Evolutionary conservation across 2,329 filamentous ascomycete species (phyloP).

Genomic region (Cordyceps tenuipes): DNA sequence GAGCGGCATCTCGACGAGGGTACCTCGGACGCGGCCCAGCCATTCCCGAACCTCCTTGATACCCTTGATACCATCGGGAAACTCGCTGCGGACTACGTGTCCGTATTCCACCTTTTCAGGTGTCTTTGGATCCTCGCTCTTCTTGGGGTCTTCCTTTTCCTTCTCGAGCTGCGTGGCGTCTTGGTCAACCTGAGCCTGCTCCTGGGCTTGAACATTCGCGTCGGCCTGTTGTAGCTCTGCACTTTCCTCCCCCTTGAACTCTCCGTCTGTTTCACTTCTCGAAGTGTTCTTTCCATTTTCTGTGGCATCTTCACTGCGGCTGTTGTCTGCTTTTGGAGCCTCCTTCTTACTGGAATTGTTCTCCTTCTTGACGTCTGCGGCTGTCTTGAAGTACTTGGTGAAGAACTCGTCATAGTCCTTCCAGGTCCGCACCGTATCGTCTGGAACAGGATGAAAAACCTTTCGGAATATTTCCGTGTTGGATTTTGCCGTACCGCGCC

Average conservation of each 20-base stretch:
- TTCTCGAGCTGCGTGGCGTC: constrained; percentile 40
- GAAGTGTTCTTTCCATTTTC: not conserved
- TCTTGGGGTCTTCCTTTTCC: constrained; percentile 16
- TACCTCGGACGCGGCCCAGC: constrained; percentile 58
- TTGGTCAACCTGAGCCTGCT: constrained; percentile 32
- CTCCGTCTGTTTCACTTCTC: not conserved
- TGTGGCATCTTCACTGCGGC: not conserved
- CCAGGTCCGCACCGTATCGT: constrained; percentile 61
- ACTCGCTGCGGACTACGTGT: constrained; percentile 76
- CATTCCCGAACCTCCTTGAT: constrained; percentile 65
- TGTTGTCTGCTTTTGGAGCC: not conserved
- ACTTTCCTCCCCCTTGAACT: not conserved
- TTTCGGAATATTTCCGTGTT: constrained; percentile 78
- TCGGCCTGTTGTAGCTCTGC: not conserved
- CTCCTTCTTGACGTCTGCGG: constrained; percentile 34
- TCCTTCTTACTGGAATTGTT: constrained; percentile 18
- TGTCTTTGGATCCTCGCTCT: constrained; percentile 38
- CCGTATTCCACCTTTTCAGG: constrained; percentile 65
- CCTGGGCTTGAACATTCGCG: constrained; percentile 34
- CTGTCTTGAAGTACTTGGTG: constrained; percentile 54
- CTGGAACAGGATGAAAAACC: constrained; percentile 73
- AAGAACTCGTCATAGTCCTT: constrained; percentile 67
- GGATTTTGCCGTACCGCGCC: constrained; percentile 61
- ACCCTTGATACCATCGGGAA: constrained; percentile 63
- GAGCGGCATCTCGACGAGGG: constrained; percentile 82